Percentiles rank a stretch among this genome's conserved stretches.
Evolutionary conservation across 345 rosid species (phyloP).

Genomic region (Populus euphratica): DNA sequence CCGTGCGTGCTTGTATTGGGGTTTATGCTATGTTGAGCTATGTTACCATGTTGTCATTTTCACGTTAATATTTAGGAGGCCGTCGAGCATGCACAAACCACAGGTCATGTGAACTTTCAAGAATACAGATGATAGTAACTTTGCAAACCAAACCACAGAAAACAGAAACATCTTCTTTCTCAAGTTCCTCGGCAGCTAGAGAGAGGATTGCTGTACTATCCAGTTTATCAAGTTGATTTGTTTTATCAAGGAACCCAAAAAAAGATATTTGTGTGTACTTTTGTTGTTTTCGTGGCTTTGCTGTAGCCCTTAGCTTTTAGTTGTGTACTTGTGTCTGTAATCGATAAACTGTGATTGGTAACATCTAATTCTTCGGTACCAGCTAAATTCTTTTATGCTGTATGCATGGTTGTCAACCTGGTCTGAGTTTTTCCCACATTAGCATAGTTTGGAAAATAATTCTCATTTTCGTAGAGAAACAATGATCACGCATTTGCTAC

Average conservation of each 20-base stretch:
- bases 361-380: too few species aligned
- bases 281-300: not conserved
- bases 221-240: not conserved
- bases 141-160: not conserved
- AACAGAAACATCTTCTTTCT: not conserved
- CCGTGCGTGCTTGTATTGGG: not conserved
- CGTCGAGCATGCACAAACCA: conserved; percentile 85
- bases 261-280: not conserved
- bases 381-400: too few species aligned
- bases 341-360: too few species aligned
- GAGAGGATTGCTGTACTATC: not conserved
- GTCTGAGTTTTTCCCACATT: too few species aligned
- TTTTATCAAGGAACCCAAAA: not conserved
- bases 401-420: too few species aligned
- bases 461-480: too few species aligned
- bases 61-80: conserved; percentile 57
- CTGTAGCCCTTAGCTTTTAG: too few species aligned
- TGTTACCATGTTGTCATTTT: not conserved
- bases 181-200: not conserved
- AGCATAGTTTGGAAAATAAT: too few species aligned
- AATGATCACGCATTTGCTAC: too few species aligned
- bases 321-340: too few species aligned
- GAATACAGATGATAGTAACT: conserved; percentile 32
- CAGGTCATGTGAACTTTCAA: conserved; percentile 92
- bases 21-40: not conserved